Conservation (phyloP, 352 stramenopile species). For the Phytopythium sindhum region DNA sequence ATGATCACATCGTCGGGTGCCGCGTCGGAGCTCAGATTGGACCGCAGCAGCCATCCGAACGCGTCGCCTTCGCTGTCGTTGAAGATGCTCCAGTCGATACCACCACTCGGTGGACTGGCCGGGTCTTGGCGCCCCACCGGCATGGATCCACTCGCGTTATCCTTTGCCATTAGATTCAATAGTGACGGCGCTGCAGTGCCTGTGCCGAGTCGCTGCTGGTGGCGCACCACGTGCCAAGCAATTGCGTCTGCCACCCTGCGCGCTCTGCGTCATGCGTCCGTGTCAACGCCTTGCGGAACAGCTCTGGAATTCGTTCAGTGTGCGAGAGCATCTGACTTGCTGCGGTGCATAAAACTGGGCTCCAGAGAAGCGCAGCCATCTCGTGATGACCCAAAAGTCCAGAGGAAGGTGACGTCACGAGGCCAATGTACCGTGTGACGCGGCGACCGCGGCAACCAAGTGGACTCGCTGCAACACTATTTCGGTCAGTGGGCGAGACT, state of each 20-base stretch:
- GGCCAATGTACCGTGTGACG: not conserved
- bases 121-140: not conserved
- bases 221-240: not conserved
- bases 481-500: no score
- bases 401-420: not conserved
- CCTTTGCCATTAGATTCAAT: not conserved
- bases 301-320: no score
- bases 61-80: constrained; percentile 55
- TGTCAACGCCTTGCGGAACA: not conserved
- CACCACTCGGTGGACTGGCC: constrained; percentile 12
- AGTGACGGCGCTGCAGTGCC: not conserved
- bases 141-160: not conserved
- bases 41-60: constrained; percentile 56
- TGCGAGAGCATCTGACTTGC: no score
- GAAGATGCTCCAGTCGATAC: constrained; percentile 73
- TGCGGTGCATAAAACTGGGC: not conserved
- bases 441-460: not conserved
- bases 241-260: not conserved
- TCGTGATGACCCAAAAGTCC: not conserved
- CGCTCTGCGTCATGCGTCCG: not conserved
- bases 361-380: not conserved
- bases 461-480: no score
- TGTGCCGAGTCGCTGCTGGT: not conserved
- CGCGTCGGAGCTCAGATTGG: constrained; percentile 13
- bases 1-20: not conserved